Percentiles rank a stretch among this genome's conserved stretches.
phyloP scores from a whole-genome alignment of 106 monocot species.

The Allium fistulosum region DNA sequence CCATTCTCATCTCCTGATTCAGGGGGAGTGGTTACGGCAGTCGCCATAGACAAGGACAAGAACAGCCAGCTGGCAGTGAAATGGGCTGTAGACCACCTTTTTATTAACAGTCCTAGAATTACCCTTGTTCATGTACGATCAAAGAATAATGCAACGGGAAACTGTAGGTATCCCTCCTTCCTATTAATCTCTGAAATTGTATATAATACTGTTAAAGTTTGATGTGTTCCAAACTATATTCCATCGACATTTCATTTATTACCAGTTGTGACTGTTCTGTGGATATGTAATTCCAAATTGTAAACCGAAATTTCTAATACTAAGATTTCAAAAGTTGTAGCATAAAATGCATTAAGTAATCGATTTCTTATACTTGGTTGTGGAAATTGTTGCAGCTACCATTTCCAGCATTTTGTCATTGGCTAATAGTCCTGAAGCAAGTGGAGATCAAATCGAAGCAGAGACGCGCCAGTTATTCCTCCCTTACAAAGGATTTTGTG shows the following conservation, averaged over 20 bases:
- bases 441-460: conserved; percentile 27
- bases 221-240: too few species aligned
- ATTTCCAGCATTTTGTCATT: not conserved
- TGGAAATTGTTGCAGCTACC: not conserved
- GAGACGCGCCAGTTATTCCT: conserved; percentile 46
- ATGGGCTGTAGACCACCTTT: conserved; percentile 42
- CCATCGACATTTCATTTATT: too few species aligned
- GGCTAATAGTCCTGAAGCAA: not conserved
- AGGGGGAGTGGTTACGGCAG: conserved; percentile 29
- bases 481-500: conserved; percentile 62
- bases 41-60: conserved; percentile 72
- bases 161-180: conserved; percentile 43
- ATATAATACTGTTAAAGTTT: too few species aligned
- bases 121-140: conserved; percentile 58
- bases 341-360: too few species aligned
- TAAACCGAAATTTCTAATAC: too few species aligned
- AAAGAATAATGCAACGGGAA: not conserved
- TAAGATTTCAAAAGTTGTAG: too few species aligned
- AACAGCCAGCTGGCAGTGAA: conserved; percentile 58
- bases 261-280: too few species aligned
- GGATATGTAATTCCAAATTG: too few species aligned
- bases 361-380: not conserved
- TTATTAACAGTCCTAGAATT: conserved; percentile 20
- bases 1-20: not conserved
- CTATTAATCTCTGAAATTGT: too few species aligned